These are phyloP conservation scores for Crithidia thermophila DNA, from an alignment of 208 protist genomes.

Conservation along the genomic window DNA sequence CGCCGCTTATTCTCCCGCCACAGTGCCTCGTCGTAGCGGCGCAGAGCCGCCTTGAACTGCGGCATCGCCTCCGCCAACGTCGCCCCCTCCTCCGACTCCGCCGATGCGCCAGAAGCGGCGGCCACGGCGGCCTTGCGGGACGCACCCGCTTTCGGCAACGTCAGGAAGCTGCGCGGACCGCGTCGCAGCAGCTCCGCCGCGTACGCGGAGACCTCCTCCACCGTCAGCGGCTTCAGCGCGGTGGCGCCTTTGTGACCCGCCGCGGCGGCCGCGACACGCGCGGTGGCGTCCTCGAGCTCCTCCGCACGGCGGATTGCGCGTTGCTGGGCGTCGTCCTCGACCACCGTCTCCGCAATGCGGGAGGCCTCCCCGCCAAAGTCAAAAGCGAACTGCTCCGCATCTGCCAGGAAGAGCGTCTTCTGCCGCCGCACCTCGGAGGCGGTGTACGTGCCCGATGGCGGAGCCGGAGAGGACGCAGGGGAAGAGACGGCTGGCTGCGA, in stretches of 20 bases:
- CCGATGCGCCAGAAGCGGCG: background rate
- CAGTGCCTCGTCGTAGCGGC: constrained; percentile 66
- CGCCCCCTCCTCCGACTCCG: constrained; percentile 9
- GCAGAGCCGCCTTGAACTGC: constrained; percentile 58
- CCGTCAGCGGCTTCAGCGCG: constrained; percentile 18
- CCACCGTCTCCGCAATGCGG: constrained; percentile 12
- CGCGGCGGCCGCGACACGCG: constrained; percentile 13
- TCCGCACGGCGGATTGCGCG: constrained; percentile 14
- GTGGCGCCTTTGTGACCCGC: background rate
- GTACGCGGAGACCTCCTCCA: constrained; percentile 30
- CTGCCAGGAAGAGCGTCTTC: constrained; percentile 65
- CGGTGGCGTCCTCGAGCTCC: constrained; percentile 26
- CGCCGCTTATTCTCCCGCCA: constrained; percentile 43
- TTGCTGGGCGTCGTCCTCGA: constrained; percentile 18
- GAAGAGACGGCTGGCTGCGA: constrained; percentile 3
- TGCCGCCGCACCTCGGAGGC: constrained; percentile 33
- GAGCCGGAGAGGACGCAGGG: background rate
- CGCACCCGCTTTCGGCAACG: constrained; percentile 4
- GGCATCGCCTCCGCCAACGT: constrained; percentile 45
- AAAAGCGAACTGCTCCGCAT: constrained; percentile 79
- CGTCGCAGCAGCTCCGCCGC: constrained; percentile 18
- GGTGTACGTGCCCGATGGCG: constrained; percentile 1
- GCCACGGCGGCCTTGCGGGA: constrained; percentile 1
- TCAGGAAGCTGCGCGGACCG: constrained; percentile 22
- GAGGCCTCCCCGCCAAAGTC: constrained; percentile 64